Percentiles rank a stretch among this genome's conserved stretches.
These are phyloP conservation scores for Elaeagnus macrophylla DNA, from an alignment of 306 rosid genomes.

Conservation along the genomic window DNA sequence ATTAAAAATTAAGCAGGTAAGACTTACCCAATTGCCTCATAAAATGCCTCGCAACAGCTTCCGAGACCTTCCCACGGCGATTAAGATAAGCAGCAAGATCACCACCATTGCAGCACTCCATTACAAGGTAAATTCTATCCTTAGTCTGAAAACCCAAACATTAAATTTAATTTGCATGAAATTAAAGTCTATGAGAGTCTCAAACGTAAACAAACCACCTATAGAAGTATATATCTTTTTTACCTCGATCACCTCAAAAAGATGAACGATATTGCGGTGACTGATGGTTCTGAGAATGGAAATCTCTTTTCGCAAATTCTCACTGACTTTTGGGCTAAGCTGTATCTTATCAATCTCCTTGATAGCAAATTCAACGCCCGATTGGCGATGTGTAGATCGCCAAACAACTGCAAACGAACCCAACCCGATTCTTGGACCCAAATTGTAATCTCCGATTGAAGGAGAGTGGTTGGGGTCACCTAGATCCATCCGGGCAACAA, in stretches of 20 bases:
- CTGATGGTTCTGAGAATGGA: conserved; percentile 69
- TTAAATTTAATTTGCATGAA: background rate
- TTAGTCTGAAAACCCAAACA: conserved; percentile 40
- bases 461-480: conserved; percentile 20
- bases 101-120: conserved; percentile 95
- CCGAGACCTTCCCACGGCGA: conserved; percentile 63
- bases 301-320: conserved; percentile 67
- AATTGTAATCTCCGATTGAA: conserved; percentile 61
- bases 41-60: conserved; percentile 64
- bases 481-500: background rate
- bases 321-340: conserved; percentile 60
- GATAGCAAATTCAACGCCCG: conserved; percentile 69
- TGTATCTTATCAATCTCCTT: conserved; percentile 67
- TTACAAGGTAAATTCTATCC: conserved; percentile 77
- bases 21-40: conserved; percentile 85
- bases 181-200: background rate
- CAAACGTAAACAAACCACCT: background rate
- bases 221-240: background rate
- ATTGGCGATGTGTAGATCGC: conserved; percentile 51
- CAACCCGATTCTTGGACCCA: conserved; percentile 66
- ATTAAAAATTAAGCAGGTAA: conserved; percentile 4
- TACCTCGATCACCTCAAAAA: conserved; percentile 65
- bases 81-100: conserved; percentile 64
- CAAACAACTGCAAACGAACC: conserved; percentile 95
- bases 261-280: conserved; percentile 73